These are phyloP conservation scores for Usnea hakonensis DNA, from an alignment of 495 filamentous ascomycete species.

Conservation along the genomic window DNA sequence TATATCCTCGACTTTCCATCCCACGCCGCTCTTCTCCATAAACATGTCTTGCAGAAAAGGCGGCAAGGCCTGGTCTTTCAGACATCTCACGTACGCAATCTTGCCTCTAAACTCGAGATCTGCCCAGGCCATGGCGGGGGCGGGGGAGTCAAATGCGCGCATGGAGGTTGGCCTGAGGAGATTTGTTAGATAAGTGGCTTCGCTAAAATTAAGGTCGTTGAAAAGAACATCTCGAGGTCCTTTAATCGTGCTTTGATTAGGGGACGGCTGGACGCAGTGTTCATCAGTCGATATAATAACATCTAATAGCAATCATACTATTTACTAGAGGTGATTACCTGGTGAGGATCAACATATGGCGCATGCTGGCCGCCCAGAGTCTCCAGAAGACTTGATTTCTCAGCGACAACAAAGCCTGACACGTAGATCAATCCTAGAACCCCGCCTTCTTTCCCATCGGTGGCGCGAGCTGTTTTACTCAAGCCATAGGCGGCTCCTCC, in stretches of 20 bases:
- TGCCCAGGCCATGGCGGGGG: conserved; percentile 14
- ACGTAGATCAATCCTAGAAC: conserved; percentile 41
- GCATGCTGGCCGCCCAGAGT: conserved; percentile 30
- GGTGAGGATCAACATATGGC: conserved; percentile 27
- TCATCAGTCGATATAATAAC: neutral
- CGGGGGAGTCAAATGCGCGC: conserved; percentile 22
- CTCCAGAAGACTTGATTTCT: conserved; percentile 34
- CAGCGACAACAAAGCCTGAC: conserved; percentile 33
- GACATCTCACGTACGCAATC: conserved; percentile 32
- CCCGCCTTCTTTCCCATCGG: conserved; percentile 34
- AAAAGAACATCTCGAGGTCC: conserved; percentile 20
- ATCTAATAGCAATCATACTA: neutral
- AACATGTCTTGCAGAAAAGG: conserved; percentile 29
- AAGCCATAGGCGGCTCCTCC: conserved; percentile 41
- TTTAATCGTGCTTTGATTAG: neutral
- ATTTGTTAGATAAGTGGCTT: conserved; percentile 20
- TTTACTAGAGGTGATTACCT: no score
- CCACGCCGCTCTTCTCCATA: conserved; percentile 23
- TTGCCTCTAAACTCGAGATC: conserved; percentile 25
- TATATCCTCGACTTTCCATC: conserved; percentile 25
- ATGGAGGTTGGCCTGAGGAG: conserved; percentile 24
- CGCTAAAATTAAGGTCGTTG: conserved; percentile 28
- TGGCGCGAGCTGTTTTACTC: conserved; percentile 32
- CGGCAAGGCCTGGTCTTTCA: conserved; percentile 30
- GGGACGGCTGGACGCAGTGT: neutral